Evolutionary conservation across 805 yeast genomes (phyloP).

Genomic region (Kodamaea nitidulidarum): DNA sequence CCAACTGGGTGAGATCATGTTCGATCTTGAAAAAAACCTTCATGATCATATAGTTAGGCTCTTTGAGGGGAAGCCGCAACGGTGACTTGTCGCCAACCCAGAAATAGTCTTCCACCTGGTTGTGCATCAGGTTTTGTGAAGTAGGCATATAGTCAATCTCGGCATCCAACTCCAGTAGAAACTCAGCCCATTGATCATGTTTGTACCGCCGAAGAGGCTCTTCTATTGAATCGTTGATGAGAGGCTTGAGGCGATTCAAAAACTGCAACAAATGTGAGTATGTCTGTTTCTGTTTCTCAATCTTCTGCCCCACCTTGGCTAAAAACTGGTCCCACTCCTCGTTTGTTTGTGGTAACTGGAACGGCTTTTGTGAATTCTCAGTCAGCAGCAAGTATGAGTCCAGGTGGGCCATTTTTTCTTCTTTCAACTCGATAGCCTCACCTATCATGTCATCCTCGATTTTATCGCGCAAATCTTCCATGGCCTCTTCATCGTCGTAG

Average conservation of each 20-base stretch:
- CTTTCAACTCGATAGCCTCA: slow-evolving; percentile 4
- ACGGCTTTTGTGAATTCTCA: background rate
- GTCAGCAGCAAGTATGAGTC: too few relatives aligned
- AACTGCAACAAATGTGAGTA: slow-evolving; percentile 22
- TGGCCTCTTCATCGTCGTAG: slow-evolving; percentile 1
- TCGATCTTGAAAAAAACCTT: slow-evolving; percentile 23
- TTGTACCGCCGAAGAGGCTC: slow-evolving; percentile 41
- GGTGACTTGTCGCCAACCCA: slow-evolving; percentile 74
- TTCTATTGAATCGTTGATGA: slow-evolving; percentile 34
- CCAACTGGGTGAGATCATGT: slow-evolving; percentile 9
- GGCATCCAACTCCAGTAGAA: slow-evolving; percentile 29
- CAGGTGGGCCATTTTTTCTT: too few relatives aligned
- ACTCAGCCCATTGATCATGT: slow-evolving; percentile 50
- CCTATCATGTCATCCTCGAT: slow-evolving; percentile 5
- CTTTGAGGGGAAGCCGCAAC: slow-evolving; percentile 61
- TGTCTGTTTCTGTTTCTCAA: slow-evolving; percentile 13
- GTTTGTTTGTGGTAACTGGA: background rate
- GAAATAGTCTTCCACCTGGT: slow-evolving; percentile 22
- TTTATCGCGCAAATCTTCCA: slow-evolving; percentile 8
- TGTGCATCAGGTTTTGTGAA: slow-evolving; percentile 1
- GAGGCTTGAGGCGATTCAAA: slow-evolving; percentile 27
- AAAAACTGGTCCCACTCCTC: slow-evolving; percentile 5
- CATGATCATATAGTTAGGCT: slow-evolving; percentile 57
- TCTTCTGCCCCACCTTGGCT: slow-evolving; percentile 4
- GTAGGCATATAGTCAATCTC: slow-evolving; percentile 5